Evolutionary conservation across 2,329 filamentous ascomycete genomes (phyloP), one percentile per base, ranked within the genome.

Genomic region (Microsporum ferrugineum): DNA sequence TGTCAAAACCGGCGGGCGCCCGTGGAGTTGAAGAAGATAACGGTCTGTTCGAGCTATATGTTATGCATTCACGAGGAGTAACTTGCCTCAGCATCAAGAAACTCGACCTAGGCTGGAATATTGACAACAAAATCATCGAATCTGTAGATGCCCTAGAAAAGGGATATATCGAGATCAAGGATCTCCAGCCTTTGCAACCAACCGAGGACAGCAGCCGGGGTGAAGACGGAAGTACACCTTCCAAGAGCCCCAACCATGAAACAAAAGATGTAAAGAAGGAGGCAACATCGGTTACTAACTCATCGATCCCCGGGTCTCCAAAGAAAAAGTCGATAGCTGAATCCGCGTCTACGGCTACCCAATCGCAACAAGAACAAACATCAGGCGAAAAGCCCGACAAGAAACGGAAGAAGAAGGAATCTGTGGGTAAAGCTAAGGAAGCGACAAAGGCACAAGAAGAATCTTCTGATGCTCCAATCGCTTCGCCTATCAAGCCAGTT

Each of bases 11-110:
- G 60, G 71, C 67, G 7, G 76, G 80, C 5, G 80, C 84, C 63
- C 82, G 83, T 43, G 79, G 79, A 29, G 73, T 75, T 23, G 75
- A 78, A 1, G 85, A 87, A 27, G 88, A 94, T 65, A 84, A 84
- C 14, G 85, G 61, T 0, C 77, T 96, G 12, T 97, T 99, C 69
- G 94, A 99, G 77, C 81, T 99, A 7, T 99, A 99, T 72, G 88
- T 90, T 36, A 95, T 96, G 87, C 92, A 99, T 74, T 96, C 94
- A 8, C 95, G 91, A 76, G 94, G 94, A 63, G 91, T 97, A n/a
- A 91, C 91, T 17, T 92, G 89, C 68, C 73, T 97, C 59, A 86
- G 85, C 65, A 85, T 99, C 72, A 92, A 88, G 72, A 89, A 92
- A 71, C 84, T 86, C 58, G 92, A 97, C 74, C 80, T 99, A 57